phyloP scores from a whole-genome alignment of 2,329 filamentous ascomycete genomes.

The Trichocomaceae sp. region DNA sequence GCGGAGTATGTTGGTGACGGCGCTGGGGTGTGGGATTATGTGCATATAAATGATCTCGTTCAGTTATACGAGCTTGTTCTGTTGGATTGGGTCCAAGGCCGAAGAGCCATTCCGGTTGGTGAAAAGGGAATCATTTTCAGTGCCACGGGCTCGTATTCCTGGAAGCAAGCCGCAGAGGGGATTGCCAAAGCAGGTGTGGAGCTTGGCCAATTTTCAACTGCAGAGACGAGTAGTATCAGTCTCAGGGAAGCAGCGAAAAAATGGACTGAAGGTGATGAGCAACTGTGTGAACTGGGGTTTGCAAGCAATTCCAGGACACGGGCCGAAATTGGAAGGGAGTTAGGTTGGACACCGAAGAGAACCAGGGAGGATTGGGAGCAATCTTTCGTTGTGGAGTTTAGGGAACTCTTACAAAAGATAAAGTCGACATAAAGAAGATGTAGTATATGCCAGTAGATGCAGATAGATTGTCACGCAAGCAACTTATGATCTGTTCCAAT shows the following conservation, averaged over 20 bases:
- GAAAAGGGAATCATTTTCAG: slow-evolving; percentile 1
- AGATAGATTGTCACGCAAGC: no score
- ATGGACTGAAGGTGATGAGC: background rate
- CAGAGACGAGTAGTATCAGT: background rate
- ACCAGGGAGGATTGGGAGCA: slow-evolving; percentile 4
- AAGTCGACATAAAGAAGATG: slow-evolving; percentile 1
- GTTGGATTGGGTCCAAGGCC: background rate
- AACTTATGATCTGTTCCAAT: no score
- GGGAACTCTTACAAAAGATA: background rate
- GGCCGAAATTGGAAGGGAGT: slow-evolving; percentile 3
- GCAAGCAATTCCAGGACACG: slow-evolving; percentile 3
- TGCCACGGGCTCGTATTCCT: background rate
- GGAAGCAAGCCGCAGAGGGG: slow-evolving; percentile 3
- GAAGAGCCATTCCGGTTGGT: background rate
- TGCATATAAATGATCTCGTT: background rate
- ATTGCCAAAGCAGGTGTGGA: slow-evolving; percentile 3
- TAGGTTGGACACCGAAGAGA: slow-evolving; percentile 6
- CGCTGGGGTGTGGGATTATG: background rate
- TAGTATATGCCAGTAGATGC: no score
- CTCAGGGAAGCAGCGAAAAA: background rate
- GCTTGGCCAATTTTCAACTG: background rate
- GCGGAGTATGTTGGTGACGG: background rate
- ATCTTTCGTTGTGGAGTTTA: slow-evolving; percentile 3
- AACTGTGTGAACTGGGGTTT: slow-evolving; percentile 5
- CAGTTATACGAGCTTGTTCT: background rate